Conservation (phyloP, 805 yeast genomes). For the Candida takata region DNA sequence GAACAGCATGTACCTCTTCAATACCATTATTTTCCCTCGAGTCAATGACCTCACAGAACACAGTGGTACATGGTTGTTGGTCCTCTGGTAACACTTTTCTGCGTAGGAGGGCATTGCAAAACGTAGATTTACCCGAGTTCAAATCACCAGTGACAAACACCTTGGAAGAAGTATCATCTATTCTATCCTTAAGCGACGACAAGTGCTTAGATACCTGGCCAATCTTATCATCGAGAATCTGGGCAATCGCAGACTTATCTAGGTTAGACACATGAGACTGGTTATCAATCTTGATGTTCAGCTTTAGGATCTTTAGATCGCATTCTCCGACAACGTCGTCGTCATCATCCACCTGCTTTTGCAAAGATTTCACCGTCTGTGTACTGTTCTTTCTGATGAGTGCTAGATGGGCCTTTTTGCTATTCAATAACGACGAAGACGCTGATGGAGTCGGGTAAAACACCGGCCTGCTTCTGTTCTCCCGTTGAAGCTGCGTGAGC, state of each 20-base stretch:
- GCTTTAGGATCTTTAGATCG: constrained; percentile 53
- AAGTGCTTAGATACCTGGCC: constrained; percentile 61
- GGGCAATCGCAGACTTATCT: constrained; percentile 63
- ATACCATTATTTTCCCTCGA: constrained; percentile 63
- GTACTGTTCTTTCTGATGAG: constrained; percentile 37
- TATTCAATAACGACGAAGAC: constrained; percentile 31
- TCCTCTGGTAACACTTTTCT: constrained; percentile 84
- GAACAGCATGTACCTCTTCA: constrained; percentile 93
- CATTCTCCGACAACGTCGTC: constrained; percentile 19
- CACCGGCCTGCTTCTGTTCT: constrained; percentile 55
- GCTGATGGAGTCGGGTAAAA: constrained; percentile 46
- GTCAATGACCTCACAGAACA: constrained; percentile 91
- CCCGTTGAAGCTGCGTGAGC: constrained; percentile 43
- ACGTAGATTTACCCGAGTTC: constrained; percentile 93
- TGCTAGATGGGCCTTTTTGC: constrained; percentile 46
- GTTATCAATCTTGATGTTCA: constrained; percentile 49
- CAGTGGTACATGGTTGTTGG: constrained; percentile 96
- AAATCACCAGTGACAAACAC: constrained; percentile 96
- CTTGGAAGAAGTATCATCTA: constrained; percentile 87
- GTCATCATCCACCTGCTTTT: constrained; percentile 17
- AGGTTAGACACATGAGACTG: constrained; percentile 42
- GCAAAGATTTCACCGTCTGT: constrained; percentile 13
- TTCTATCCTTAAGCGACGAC: constrained; percentile 64
- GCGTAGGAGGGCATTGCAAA: constrained; percentile 83
- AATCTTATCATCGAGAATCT: constrained; percentile 63